Percentiles rank a stretch among this genome's conserved stretches.
phyloP scores from a whole-genome alignment of 2,329 filamentous ascomycete species.

The Ustulina deusta region DNA sequence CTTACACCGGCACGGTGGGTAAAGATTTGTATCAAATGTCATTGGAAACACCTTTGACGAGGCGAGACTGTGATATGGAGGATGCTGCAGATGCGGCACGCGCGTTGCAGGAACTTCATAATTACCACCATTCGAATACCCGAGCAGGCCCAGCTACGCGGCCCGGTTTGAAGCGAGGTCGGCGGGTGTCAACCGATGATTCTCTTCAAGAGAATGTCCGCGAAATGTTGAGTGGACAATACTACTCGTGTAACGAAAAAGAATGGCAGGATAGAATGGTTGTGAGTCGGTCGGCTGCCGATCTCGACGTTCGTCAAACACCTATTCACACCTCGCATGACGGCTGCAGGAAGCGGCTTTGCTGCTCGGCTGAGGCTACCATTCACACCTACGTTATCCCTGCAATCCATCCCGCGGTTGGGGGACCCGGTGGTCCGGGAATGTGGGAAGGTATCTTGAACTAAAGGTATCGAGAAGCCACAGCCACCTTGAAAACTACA shows the following conservation, averaged over 20 bases:
- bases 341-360: slow-evolving; percentile 72
- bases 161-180: slow-evolving; percentile 68
- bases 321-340: slow-evolving; percentile 54
- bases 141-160: slow-evolving; percentile 53
- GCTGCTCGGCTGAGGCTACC: slow-evolving; percentile 70
- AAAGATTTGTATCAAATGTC: slow-evolving; percentile 65
- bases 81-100: slow-evolving; percentile 67
- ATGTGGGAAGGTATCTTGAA: slow-evolving; percentile 76
- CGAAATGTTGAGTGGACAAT: slow-evolving; percentile 63
- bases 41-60: slow-evolving; percentile 60
- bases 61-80: slow-evolving; percentile 62
- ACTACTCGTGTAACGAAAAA: slow-evolving; percentile 52
- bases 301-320: slow-evolving; percentile 41
- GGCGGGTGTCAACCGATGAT: slow-evolving; percentile 68
- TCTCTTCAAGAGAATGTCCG: slow-evolving; percentile 76
- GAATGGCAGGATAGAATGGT: slow-evolving; percentile 55
- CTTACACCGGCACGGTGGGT: slow-evolving; percentile 64
- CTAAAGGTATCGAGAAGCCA: slow-evolving; percentile 51
- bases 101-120: slow-evolving; percentile 71
- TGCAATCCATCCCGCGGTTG: slow-evolving; percentile 62
- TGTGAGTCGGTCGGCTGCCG: slow-evolving; percentile 51
- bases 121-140: slow-evolving; percentile 56
- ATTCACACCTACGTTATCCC: slow-evolving; percentile 61
- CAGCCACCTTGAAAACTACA: slow-evolving; percentile 29
- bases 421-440: slow-evolving; percentile 66